Evolutionary conservation across 139 green algal species (phyloP), one percentile per base, ranked within the genome.

Genomic region (Asterochloris erici): DNA sequence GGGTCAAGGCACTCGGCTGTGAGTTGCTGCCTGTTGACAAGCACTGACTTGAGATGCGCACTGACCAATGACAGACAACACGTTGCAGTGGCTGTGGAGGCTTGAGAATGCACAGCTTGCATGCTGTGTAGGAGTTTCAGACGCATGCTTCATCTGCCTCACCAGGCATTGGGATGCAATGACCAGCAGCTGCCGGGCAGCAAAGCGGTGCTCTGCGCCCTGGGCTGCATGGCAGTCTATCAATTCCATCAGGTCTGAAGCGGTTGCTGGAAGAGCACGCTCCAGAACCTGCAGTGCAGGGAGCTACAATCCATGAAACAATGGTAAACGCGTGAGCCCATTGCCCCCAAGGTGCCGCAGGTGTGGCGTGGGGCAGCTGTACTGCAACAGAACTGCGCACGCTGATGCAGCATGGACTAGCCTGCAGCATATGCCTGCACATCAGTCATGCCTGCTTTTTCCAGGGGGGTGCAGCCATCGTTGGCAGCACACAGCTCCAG

Each of bases 171-270:
- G 73, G 21, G 84, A 81, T 26, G 82, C 86, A 38, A 91, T 63
- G 27, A 69, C 64, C 78, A 93, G 84, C 38, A 93, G 87, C 84
- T 93, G 90, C 16, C 77, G 73, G 0, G 79, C 76, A n/a, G 83
- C 82, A 82, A 92, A 92, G 77, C 78, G 47, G 27, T 79, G 64
- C 21, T 77, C 62, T 10, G 75, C 54, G 6, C 87, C 86, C 10
- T 77, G 83, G n/a, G 23, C 61, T 23, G 81, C 85, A 27, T 93
- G 89, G 60, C 71, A n/a, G 14, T 38, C 63, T 0, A 86, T 81
- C n/a, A 90, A 71, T 0, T 61, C 69, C 64, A 89, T 74, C 27
- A 94, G 81, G 9, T 89, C 85, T 9, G 76, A 77, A 29, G 85
- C 78, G 0, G 81, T 85, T 23, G 61, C 64, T 0, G 91, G 91